These are phyloP conservation scores for Stylosanthes scabra DNA, from an alignment of 331 rosid species.

Conservation along the genomic window DNA sequence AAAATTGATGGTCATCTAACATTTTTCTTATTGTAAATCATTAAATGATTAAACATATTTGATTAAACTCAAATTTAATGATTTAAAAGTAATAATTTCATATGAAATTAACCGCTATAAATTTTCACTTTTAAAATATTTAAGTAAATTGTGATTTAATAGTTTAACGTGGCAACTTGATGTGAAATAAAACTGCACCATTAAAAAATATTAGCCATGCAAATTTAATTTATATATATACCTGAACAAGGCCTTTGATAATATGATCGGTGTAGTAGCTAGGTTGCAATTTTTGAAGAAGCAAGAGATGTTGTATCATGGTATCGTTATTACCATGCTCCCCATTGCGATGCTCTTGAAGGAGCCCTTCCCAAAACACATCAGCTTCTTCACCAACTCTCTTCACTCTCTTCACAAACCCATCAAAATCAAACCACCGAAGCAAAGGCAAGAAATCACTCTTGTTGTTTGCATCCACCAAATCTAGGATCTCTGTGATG, in stretches of 20 bases:
- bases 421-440: constrained; percentile 37
- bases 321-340: constrained; percentile 12
- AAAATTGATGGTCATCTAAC: too few species aligned
- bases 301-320: constrained; percentile 53
- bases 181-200: too few species aligned
- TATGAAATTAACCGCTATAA: too few species aligned
- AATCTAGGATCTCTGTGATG: constrained; percentile 18
- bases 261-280: constrained; percentile 50
- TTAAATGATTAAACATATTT: too few species aligned
- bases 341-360: constrained; percentile 44
- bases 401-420: constrained; percentile 37
- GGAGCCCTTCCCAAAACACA: constrained; percentile 46
- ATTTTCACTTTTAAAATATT: too few species aligned
- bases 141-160: too few species aligned
- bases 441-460: constrained; percentile 52
- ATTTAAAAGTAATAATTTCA: too few species aligned
- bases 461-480: constrained; percentile 39
- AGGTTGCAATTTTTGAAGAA: constrained; percentile 49
- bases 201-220: too few species aligned
- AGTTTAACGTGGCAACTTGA: too few species aligned
- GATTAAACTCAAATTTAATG: too few species aligned
- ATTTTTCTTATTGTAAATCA: too few species aligned
- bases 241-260: constrained; percentile 56
- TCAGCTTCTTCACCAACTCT: constrained; percentile 44
- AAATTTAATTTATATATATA: neutral